Conservation (phyloP, 2,329 filamentous ascomycete genomes). For the Hypocreales sp. region DNA sequence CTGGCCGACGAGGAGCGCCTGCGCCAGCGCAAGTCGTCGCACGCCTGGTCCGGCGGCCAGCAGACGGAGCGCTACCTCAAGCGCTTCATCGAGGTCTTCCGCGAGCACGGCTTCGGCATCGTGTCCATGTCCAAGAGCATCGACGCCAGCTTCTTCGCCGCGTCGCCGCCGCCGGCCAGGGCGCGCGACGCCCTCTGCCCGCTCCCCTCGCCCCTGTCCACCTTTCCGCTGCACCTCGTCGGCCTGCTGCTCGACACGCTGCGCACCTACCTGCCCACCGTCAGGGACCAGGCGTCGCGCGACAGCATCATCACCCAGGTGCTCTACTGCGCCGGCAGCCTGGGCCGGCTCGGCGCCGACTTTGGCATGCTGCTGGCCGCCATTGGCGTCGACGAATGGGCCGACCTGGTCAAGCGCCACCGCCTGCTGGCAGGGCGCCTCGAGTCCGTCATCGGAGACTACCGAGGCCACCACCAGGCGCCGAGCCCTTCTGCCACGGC, state of each 20-base stretch:
- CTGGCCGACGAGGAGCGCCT: constrained; percentile 73
- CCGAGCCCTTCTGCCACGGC: not conserved
- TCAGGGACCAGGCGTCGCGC: constrained; percentile 62
- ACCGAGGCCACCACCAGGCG: constrained; percentile 12
- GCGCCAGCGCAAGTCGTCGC: constrained; percentile 25
- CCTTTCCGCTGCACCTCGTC: constrained; percentile 73
- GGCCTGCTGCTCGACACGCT: constrained; percentile 68
- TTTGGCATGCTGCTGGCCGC: constrained; percentile 74
- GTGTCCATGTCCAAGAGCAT: constrained; percentile 90
- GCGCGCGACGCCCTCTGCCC: constrained; percentile 31
- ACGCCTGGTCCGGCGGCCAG: constrained; percentile 54
- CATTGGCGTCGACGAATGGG: constrained; percentile 54
- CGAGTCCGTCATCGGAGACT: constrained; percentile 49
- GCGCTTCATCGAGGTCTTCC: constrained; percentile 91
- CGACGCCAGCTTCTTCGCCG: constrained; percentile 28
- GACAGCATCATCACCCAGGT: constrained; percentile 89
- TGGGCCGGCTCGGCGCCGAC: constrained; percentile 80
- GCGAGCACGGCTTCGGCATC: constrained; percentile 92
- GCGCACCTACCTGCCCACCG: constrained; percentile 60
- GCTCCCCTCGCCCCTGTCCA: constrained; percentile 62
- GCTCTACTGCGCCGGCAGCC: constrained; percentile 79
- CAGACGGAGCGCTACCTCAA: constrained; percentile 93
- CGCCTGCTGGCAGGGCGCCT: constrained; percentile 66
- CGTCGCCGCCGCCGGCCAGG: constrained; percentile 4
- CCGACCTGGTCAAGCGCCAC: constrained; percentile 78